Evolutionary conservation across 352 stramenopile genomes (phyloP).

Genomic region (Peronospora destructor): DNA sequence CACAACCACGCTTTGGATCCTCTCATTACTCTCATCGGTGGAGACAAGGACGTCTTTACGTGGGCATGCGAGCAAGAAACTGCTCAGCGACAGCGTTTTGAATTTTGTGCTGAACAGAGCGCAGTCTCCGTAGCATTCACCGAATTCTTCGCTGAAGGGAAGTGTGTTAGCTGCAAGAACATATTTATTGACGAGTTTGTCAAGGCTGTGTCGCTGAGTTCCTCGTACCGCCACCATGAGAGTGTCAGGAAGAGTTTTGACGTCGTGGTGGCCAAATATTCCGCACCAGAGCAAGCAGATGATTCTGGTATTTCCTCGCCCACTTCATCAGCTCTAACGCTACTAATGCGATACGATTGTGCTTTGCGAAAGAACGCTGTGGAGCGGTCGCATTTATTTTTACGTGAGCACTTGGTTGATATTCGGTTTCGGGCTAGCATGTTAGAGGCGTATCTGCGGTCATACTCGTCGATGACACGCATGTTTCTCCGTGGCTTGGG

Average conservation of each 20-base stretch:
- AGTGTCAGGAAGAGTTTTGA: constrained; percentile 61
- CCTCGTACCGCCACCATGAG: constrained; percentile 43
- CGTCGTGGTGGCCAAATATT: constrained; percentile 42
- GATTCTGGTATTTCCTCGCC: background rate
- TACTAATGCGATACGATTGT: constrained; percentile 70
- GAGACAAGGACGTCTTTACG: constrained; percentile 21
- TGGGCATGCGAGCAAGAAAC: constrained; percentile 35
- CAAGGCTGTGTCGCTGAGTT: constrained; percentile 50
- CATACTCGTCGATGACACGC: constrained; percentile 63
- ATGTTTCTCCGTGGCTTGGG: constrained; percentile 76
- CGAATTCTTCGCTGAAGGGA: constrained; percentile 28
- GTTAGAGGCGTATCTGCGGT: constrained; percentile 65
- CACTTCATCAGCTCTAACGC: constrained; percentile 32
- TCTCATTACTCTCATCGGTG: constrained; percentile 16
- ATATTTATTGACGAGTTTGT: constrained; percentile 75
- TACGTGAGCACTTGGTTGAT: constrained; percentile 74
- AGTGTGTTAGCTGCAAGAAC: constrained; percentile 43
- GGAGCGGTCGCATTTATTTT: constrained; percentile 50
- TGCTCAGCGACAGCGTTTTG: constrained; percentile 28
- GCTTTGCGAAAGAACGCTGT: constrained; percentile 49
- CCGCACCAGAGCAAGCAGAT: constrained; percentile 14
- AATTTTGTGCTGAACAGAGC: constrained; percentile 24
- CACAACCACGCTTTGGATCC: constrained; percentile 29
- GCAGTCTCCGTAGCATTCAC: constrained; percentile 12
- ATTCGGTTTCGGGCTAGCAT: constrained; percentile 65